A percentile compares a stretch with the other conserved stretches of the same genome.
phyloP scores from a whole-genome alignment of 345 rosid species.

The Dipteronia dyeriana region DNA sequence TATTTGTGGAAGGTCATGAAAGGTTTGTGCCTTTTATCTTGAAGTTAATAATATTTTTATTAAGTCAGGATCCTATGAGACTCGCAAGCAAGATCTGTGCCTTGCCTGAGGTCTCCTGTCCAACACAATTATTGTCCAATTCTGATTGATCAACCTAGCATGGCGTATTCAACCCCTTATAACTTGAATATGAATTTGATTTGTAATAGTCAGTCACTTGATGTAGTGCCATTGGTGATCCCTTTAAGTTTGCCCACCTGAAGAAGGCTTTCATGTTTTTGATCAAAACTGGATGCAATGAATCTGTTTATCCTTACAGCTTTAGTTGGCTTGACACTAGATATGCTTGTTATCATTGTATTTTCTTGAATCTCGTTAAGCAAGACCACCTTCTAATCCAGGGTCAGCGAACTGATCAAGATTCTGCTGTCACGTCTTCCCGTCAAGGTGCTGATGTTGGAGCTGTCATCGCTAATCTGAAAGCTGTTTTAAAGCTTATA shows the following conservation, averaged over 20 bases:
- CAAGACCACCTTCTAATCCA: slow-evolving; percentile 32
- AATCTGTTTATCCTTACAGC: background rate
- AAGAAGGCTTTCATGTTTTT: background rate
- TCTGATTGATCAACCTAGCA: background rate
- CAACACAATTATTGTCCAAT: background rate
- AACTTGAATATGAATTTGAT: background rate
- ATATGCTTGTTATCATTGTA: background rate
- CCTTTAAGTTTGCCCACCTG: background rate
- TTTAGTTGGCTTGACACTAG: background rate
- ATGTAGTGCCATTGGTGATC: background rate
- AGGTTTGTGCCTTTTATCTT: background rate
- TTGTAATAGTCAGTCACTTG: background rate
- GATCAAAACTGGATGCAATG: background rate
- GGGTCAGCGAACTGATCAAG: slow-evolving; percentile 90
- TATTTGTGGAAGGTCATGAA: background rate
- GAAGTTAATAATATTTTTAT: background rate
- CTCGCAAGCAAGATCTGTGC: too few relatives aligned
- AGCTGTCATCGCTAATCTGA: slow-evolving; percentile 72
- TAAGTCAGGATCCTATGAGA: background rate
- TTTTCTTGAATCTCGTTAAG: slow-evolving; percentile 23
- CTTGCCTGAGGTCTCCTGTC: background rate
- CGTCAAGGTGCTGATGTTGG: slow-evolving; percentile 88
- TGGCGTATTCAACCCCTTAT: background rate
- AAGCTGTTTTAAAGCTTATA: slow-evolving; percentile 80
- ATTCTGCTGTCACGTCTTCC: slow-evolving; percentile 85